Base-by-base conservation (phyloP, 1,284 basidiomycete species). In the Ceratobasidium theobromae region DNA sequence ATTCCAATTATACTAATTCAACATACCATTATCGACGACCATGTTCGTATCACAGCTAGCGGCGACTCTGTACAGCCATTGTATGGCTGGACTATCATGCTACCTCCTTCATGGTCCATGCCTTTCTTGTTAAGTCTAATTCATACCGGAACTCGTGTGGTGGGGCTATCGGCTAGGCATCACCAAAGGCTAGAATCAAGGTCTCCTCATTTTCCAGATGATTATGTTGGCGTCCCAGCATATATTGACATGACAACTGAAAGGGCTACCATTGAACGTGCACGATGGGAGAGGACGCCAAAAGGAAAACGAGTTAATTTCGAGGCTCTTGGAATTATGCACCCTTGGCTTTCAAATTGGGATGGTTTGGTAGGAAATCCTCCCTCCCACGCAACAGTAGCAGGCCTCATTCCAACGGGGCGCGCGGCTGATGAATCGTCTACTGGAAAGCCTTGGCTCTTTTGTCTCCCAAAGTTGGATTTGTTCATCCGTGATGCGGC, bases 91-190 rank as follows among this genome's bases (percentile, higher is more conserved):
- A 92, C 86, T 1, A 77, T 98, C 4, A 78, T 95, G 27, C 76
- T 95, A 32, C 94, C 95, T 1, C 80, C 84, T 1, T 91, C 91
- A 8, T 98, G 93, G 93, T 81, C 84, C 0, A 94, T 93, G 87
- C 80, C 93, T 0, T 91, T 97, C 76, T 85, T 92, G 69, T 82
- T 82, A 27, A 94, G 93, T 0, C 82, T 98, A 45, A 81, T 83
- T 6, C 86, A 86, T 75, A 92, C 93, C 0, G 87, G 88, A 23
- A 89, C 89, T 0, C 86, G 91, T 2, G 82, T 95, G 6, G 88
- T 82, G 1, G 94, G 94, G 0, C 85, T 94, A 71, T 83, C 86
- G 18, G 91, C 96, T 73, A 82, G 86, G 21, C 81, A 82, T 70
- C 86, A 85, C 2, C 90, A 93, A 71, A 79, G 83, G 45, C 92